Evolutionary conservation across 2,329 filamentous ascomycete genomes (phyloP).

Genomic region (Chaetomium globosum): DNA sequence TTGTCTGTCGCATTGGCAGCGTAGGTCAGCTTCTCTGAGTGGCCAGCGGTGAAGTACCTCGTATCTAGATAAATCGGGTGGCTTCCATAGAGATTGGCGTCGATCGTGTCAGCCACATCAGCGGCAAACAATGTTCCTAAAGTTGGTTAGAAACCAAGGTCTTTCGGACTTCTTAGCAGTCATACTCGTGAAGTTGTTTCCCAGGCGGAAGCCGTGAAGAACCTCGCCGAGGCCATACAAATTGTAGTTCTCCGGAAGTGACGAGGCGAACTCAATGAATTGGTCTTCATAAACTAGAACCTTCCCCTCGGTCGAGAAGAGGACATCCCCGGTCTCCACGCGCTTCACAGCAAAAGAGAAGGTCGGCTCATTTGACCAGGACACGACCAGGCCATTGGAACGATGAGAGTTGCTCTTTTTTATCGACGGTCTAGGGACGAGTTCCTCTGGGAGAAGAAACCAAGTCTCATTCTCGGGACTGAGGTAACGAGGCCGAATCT

Average conservation of each 20-base stretch:
- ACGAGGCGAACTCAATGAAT: slow-evolving; percentile 72
- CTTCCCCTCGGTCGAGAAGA: slow-evolving; percentile 68
- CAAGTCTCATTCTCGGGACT: slow-evolving; percentile 64
- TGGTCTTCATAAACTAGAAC: slow-evolving; percentile 74
- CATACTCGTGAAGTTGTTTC: slow-evolving; percentile 69
- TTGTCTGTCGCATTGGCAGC: slow-evolving; percentile 57
- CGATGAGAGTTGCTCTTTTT: not conserved
- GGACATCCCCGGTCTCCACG: slow-evolving; percentile 61
- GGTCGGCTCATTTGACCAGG: slow-evolving; percentile 57
- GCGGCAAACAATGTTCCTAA: slow-evolving; percentile 60
- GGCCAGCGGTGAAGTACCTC: slow-evolving; percentile 66
- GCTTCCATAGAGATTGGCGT: slow-evolving; percentile 71
- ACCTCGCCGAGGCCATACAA: slow-evolving; percentile 74
- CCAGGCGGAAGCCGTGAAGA: slow-evolving; percentile 70
- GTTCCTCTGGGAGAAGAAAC: slow-evolving; percentile 66
- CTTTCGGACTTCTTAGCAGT: not conserved
- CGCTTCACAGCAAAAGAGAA: slow-evolving; percentile 70
- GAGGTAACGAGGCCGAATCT: slow-evolving; percentile 68
- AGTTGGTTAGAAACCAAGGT: slow-evolving; percentile 10
- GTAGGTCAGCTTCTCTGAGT: slow-evolving; percentile 54
- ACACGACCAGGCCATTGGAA: slow-evolving; percentile 52
- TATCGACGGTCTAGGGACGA: slow-evolving; percentile 58
- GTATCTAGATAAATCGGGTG: slow-evolving; percentile 83
- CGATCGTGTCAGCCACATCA: slow-evolving; percentile 67
- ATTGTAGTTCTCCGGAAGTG: slow-evolving; percentile 71